phyloP scores from a whole-genome alignment of 176 grass and related monocot species.

The Musa itinerans region DNA sequence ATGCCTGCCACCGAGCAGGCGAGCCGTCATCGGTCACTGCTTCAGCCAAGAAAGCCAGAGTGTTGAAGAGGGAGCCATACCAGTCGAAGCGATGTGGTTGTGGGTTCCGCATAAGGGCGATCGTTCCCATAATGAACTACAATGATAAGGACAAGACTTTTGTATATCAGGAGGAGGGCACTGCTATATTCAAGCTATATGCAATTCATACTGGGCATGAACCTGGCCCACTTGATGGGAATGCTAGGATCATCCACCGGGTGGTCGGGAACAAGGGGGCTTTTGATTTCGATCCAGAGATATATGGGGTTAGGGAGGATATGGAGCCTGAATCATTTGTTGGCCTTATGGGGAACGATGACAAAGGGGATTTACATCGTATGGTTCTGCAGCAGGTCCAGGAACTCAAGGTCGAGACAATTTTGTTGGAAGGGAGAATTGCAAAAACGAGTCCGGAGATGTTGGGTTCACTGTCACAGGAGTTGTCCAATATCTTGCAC shows the following conservation, averaged over 20 bases:
- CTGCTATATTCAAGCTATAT: conserved; percentile 88
- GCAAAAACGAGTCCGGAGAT: conserved; percentile 65
- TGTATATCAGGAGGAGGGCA: conserved; percentile 89
- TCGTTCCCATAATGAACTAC: conserved; percentile 93
- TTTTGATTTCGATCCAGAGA: conserved; percentile 75
- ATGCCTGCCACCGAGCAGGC: conserved; percentile 90
- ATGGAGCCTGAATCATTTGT: conserved; percentile 42
- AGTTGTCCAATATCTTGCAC: conserved; percentile 59
- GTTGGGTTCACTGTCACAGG: conserved; percentile 41
- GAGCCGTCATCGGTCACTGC: conserved; percentile 43
- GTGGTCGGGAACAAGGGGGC: conserved; percentile 79
- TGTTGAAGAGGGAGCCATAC: conserved; percentile 84
- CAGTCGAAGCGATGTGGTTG: conserved; percentile 96
- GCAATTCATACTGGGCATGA: conserved; percentile 90
- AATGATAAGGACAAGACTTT: conserved; percentile 98
- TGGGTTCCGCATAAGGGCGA: conserved; percentile 89
- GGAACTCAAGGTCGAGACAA: conserved; percentile 58
- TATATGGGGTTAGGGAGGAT: conserved; percentile 78
- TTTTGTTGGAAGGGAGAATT: conserved; percentile 62
- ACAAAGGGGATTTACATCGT: conserved; percentile 46
- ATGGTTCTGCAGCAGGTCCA: conserved; percentile 65
- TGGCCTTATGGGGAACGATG: conserved; percentile 1
- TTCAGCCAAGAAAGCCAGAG: conserved; percentile 56
- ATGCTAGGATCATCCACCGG: conserved; percentile 91
- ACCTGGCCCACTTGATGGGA: conserved; percentile 93